phyloP scores from a whole-genome alignment of 2,329 filamentous ascomycete genomes.

The Madurella fahalii region DNA sequence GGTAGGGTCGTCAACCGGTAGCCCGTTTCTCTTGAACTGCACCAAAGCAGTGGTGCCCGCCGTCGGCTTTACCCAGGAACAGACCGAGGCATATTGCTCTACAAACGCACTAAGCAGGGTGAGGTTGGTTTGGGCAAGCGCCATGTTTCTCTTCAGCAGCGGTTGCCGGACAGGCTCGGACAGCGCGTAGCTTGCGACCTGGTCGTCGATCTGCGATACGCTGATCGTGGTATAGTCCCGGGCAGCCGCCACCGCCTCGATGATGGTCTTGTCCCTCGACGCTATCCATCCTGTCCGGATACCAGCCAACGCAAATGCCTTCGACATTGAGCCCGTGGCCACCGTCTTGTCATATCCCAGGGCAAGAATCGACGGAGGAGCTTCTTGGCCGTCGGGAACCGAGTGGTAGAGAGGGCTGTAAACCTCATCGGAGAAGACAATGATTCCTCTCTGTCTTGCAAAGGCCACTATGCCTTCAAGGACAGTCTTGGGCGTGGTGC shows the following conservation, averaged over 20 bases:
- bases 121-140: conserved; percentile 64
- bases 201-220: conserved; percentile 78
- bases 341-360: conserved; percentile 69
- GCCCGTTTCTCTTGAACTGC: conserved; percentile 56
- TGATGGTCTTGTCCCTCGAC: conserved; percentile 56
- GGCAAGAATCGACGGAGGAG: conserved; percentile 64
- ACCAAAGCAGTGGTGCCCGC: conserved; percentile 80
- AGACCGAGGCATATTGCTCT: conserved; percentile 57
- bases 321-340: conserved; percentile 77
- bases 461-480: conserved; percentile 60
- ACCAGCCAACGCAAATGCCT: conserved; percentile 78
- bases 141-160: conserved; percentile 51
- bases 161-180: conserved; percentile 40
- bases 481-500: conserved; percentile 58
- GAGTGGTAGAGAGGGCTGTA: conserved; percentile 80
- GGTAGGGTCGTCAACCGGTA: conserved; percentile 64
- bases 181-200: conserved; percentile 71
- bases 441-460: conserved; percentile 59
- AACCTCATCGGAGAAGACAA: conserved; percentile 73
- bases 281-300: conserved; percentile 82
- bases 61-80: conserved; percentile 68
- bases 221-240: conserved; percentile 84
- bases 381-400: conserved; percentile 45
- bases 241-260: conserved; percentile 59
- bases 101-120: conserved; percentile 64